Base-by-base conservation (phyloP, 2,329 filamentous ascomycete species). In the Alternaria triticina region DNA sequence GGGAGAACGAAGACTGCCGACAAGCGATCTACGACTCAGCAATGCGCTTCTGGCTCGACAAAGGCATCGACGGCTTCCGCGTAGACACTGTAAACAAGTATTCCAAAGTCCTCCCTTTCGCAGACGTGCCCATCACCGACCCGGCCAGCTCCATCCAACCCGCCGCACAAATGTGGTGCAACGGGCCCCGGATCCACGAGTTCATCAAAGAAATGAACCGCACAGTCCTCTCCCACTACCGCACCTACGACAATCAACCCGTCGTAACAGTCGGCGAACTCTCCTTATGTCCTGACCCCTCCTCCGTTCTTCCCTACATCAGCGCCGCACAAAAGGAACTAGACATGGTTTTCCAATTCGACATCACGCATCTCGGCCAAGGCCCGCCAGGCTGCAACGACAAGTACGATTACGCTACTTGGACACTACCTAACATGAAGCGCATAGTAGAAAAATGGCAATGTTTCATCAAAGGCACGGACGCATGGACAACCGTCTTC, bases 211-310 rank as follows among this genome's bases (percentile, higher is more conserved):
- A 85, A 30, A 81, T 89, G 58, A 83, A 87, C 6, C 75, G 80
- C 33, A 81, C 83, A 20, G 83, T 88, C 0, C 77, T 89, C 2
- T 82, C 83, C 51, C 82, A 87, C 57, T 88, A 88, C 66, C 83
- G 85, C 68, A 84, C 86, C 3, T 77, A 72, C 44, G 75, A 77
- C 54, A 59, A 59, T 7, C 66, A 71, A 11, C 63, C 67, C 0
- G 58, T 77, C 0, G 86, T 88, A 61, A 87, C 87, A 10, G 86
- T 89, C 0, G 87, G 87, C 22, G 87, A 89, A 71, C 86, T 89
- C 80, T 86, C 86, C 0, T 79, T 82, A 36, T 81, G 82, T 20
- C 73, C 77, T 1, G 77, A 83, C 46, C 75, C 81, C 12, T 72
- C 79, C 6, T 81, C 82, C 52, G 82, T 84, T 10, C 68, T 84